Base-by-base conservation (phyloP, 78 protist genomes). In the Diacronema lutheri region DNA sequence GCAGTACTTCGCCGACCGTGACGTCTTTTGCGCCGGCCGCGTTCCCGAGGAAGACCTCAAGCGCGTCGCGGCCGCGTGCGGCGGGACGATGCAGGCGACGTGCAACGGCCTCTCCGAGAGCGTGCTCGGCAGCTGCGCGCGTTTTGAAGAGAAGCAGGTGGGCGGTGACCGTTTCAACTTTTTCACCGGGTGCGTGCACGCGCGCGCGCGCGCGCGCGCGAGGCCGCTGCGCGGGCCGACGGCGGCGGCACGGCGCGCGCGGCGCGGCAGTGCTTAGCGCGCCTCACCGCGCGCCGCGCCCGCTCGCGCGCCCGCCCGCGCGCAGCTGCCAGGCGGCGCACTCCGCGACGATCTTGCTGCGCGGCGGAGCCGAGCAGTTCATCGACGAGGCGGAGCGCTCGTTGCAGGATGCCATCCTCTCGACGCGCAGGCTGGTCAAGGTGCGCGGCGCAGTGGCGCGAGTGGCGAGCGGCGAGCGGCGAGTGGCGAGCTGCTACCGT, bases 1-100 rank as follows among this genome's bases (percentile, higher is more conserved):
- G 40, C 99, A 99, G 91, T 99, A 91, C 92, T 99, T 99, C 83
- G 99, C 99, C 46, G 99, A 98, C 87, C 87, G 98, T 21, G 95
- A 88, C 72, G 77, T 99, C 46, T 99, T 99, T 92, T 98, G 99
- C 86, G 99, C 99, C 20, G 99, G 99, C 33, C 96, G 99, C 44
- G 99, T 99, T 23, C 72, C 96, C 31, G 94, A 90, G 7, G 99
- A 60, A 64, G 99, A 98, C 88, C 35, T 98, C 38, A 40, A 77
- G 41, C 95, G 99, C 61, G 96, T 97, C 40, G 60, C 72, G 60
- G 84, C 77, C 76, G 96, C 98, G 19, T 88, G 95, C 26, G 98
- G 97, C 33, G 97, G 91, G 3, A 4, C 0, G 37, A 37, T 95
- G 26, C 99, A 98, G 87, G 88, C 98, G 4, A 89, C 99, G 7